phyloP scores from a whole-genome alignment of 2,329 filamentous ascomycete species.

The Calcarisporium arbuscula region DNA sequence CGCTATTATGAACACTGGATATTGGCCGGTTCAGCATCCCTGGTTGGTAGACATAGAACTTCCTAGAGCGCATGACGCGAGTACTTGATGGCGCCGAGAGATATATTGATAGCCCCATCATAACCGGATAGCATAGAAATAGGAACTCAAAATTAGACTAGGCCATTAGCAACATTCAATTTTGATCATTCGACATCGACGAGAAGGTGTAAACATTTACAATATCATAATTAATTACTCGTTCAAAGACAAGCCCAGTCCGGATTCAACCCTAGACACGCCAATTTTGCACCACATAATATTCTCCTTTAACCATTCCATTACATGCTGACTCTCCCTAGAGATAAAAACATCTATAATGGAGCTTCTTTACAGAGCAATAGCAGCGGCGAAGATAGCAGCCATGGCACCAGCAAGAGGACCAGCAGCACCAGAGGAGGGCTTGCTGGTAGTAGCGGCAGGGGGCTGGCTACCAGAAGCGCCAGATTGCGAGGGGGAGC shows the following conservation, averaged over 20 bases:
- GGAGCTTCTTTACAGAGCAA: constrained; percentile 31
- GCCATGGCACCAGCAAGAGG: constrained; percentile 22
- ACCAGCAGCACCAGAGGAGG: constrained; percentile 17
- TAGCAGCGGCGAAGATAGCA: constrained; percentile 22
- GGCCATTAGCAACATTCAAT: too few species aligned
- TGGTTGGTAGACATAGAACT: constrained; percentile 49
- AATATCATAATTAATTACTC: too few species aligned
- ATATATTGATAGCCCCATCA: too few species aligned
- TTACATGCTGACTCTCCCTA: not conserved
- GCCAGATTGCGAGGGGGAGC: constrained; percentile 2
- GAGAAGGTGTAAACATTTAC: too few species aligned
- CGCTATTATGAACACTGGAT: constrained; percentile 40
- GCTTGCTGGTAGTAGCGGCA: constrained; percentile 2
- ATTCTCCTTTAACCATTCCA: too few species aligned
- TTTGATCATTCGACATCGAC: too few species aligned
- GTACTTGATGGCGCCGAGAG: not conserved
- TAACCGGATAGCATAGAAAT: too few species aligned
- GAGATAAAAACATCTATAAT: too few species aligned
- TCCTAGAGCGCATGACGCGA: constrained; percentile 7
- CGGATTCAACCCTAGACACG: too few species aligned
- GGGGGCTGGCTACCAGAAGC: constrained; percentile 5
- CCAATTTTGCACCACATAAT: too few species aligned
- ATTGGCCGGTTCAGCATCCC: constrained; percentile 38
- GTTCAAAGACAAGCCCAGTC: too few species aligned
- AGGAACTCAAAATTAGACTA: constrained; percentile 1